These are phyloP conservation scores for Entomortierella beljakovae DNA, from an alignment of 192 early-diverging fungal genomes.

Conservation along the genomic window DNA sequence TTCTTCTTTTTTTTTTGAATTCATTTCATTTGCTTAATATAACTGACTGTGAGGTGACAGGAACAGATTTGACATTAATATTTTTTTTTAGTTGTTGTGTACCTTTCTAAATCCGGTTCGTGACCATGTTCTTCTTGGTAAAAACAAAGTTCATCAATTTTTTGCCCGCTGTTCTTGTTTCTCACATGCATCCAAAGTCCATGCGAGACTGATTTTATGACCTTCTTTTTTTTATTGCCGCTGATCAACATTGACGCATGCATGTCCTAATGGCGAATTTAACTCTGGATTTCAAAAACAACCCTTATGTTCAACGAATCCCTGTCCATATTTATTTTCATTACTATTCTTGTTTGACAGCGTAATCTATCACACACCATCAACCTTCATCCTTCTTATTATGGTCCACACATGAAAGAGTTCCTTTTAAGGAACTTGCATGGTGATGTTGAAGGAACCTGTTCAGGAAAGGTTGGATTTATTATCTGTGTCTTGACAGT, in stretches of 20 bases:
- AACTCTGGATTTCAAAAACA: too few species aligned
- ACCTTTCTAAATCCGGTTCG: background rate
- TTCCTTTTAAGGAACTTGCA: constrained; percentile 87
- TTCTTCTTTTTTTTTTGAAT: background rate
- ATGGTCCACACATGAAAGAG: constrained; percentile 83
- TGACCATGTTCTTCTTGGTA: constrained; percentile 40
- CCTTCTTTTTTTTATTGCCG: too few species aligned
- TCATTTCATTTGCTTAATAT: background rate
- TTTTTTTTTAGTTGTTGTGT: background rate
- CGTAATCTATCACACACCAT: constrained; percentile 95
- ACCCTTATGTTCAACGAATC: too few species aligned
- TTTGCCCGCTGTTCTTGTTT: background rate
- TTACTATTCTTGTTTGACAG: constrained; percentile 37
- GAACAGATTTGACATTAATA: background rate
- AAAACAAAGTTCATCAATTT: background rate
- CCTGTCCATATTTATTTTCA: background rate
- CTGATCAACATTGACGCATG: too few species aligned
- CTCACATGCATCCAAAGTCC: background rate
- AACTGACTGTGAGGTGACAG: constrained; percentile 6
- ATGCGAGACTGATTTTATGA: too few species aligned
- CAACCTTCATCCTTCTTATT: constrained; percentile 91
- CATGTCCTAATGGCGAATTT: too few species aligned
- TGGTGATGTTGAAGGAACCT: constrained; percentile 95
- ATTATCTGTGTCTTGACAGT: constrained; percentile 91
- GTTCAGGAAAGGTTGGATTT: constrained; percentile 93